phyloP scores from a whole-genome alignment of 2,329 filamentous ascomycete species.

The Exophiala bonariae region DNA sequence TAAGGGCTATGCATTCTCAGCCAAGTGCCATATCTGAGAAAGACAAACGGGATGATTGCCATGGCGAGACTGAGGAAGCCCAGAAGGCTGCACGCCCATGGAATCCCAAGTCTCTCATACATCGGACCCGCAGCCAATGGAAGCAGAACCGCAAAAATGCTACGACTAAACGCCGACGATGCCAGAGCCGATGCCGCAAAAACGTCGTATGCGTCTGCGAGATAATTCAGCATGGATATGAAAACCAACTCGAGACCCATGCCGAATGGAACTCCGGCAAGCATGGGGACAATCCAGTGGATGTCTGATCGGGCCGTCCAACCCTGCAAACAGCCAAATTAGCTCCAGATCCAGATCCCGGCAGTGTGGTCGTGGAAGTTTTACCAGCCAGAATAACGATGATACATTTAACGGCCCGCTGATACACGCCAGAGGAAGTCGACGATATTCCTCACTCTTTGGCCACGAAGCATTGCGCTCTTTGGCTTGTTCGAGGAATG shows the following conservation, averaged over 20 bases:
- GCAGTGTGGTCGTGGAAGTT: too few relatives aligned
- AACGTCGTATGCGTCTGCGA: conserved; percentile 32
- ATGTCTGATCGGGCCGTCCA: conserved; percentile 42
- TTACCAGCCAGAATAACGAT: conserved; percentile 49
- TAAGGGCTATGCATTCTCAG: too few relatives aligned
- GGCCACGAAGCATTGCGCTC: conserved; percentile 25
- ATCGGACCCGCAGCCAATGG: conserved; percentile 37
- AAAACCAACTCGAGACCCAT: conserved; percentile 33
- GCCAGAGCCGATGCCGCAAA: conserved; percentile 31
- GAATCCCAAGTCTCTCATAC: conserved; percentile 27
- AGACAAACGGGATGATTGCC: conserved; percentile 44
- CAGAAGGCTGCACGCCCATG: conserved; percentile 36
- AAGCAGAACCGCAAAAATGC: conserved; percentile 33
- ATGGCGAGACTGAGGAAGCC: conserved; percentile 34
- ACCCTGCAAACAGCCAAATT: too few relatives aligned
- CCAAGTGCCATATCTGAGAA: conserved; percentile 47
- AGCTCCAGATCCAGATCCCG: too few relatives aligned
- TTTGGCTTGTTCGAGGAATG: conserved; percentile 25
- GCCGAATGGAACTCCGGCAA: conserved; percentile 30
- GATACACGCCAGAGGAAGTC: conserved; percentile 50
- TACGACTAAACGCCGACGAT: conserved; percentile 37
- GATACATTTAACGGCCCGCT: conserved; percentile 48
- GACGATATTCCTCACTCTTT: conserved; percentile 45
- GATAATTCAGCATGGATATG: conserved; percentile 47
- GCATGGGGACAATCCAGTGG: conserved; percentile 39